Evolutionary conservation across 257 asterid genomes (phyloP), one percentile per base, ranked within the genome.

Genomic region (Solanum megistacrolobum): DNA sequence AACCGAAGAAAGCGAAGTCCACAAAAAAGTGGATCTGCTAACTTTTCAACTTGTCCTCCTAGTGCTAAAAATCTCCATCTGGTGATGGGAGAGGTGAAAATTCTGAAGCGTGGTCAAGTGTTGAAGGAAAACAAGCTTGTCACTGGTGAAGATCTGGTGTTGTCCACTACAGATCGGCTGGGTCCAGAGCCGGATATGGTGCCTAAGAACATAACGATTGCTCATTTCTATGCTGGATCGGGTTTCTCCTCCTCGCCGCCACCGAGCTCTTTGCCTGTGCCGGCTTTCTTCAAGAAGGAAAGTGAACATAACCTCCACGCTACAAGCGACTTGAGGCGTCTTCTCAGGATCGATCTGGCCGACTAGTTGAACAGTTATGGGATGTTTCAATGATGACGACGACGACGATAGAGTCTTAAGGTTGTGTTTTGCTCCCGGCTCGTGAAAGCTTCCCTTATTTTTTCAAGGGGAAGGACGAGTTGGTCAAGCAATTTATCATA

Each of bases 391-490:
- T 79, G 7, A 58, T 12, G 83, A 85, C 66, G 65, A 83, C 55
- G 13, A 39, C 4, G 82, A 39, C 7, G 23, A 29, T 5, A 12
- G 82, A 78, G 46, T 78, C 46, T 39, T 32, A 43, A 69, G 41
- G 20, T 84, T 43, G 79, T 36, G 48, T 58, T 43, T 72, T 87
- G 89, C 83, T 76, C 75, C 87, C 13, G 62, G 18, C 85, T 52
- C 86, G 52, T 9, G 38, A 12, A 11, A 74, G 27, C 69, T 87
- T 90, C 91, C 90, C 90, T 91, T 90, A 90, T 91, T 89, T 91
- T 91, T 91, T 91, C 93, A 90, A 74, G 86, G 92, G 93, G 92
- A 76, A 89, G 82, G 85, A 48, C 48, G 88, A 86, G 83, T 89
- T 88, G 6, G 76, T 38, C 39, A 55, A 62, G 83, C 81, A 87